These are phyloP conservation scores for Niebla homalea DNA, from an alignment of 495 filamentous ascomycete genomes.

Conservation along the genomic window DNA sequence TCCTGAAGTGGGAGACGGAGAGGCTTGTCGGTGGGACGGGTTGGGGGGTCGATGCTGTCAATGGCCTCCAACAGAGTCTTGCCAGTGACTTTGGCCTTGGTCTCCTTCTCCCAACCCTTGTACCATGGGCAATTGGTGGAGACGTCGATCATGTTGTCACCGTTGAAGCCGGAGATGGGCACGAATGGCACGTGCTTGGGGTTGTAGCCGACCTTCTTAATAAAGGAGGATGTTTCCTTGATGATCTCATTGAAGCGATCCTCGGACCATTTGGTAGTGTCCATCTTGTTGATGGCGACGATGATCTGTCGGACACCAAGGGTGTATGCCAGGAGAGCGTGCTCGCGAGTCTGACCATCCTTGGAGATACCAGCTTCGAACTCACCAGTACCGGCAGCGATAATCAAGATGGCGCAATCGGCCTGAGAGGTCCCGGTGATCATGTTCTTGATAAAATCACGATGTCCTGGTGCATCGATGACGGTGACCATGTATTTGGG, in stretches of 20 bases:
- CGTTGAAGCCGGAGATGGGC: constrained; percentile 99
- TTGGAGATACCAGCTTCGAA: constrained; percentile 99
- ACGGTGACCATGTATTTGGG: constrained; percentile 97
- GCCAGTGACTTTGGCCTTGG: constrained; percentile 78
- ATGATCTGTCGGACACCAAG: constrained; percentile 99
- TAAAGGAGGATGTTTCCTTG: constrained; percentile 99
- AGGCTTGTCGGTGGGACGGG: constrained; percentile 86
- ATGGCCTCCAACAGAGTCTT: constrained; percentile 99
- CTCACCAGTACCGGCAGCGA: constrained; percentile 99
- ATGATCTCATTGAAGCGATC: constrained; percentile 95
- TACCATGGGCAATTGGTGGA: constrained; percentile 98
- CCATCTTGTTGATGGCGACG: constrained; percentile 99
- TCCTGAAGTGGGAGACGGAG: constrained; percentile 99
- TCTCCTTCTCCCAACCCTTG: constrained; percentile 99
- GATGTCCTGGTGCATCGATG: constrained; percentile 98
- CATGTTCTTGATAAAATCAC: constrained; percentile 99
- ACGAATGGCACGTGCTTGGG: constrained; percentile 97
- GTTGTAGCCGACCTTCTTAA: constrained; percentile 99
- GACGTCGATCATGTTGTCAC: constrained; percentile 96
- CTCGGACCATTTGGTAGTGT: constrained; percentile 97
- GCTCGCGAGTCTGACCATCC: constrained; percentile 99
- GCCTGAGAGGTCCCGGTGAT: constrained; percentile 99
- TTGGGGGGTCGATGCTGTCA: constrained; percentile 85
- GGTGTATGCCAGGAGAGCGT: constrained; percentile 99
- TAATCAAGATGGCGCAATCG: constrained; percentile 99